Evolutionary conservation across 2,329 filamentous ascomycete species (phyloP).

Genomic region (Xylariaceae sp.): DNA sequence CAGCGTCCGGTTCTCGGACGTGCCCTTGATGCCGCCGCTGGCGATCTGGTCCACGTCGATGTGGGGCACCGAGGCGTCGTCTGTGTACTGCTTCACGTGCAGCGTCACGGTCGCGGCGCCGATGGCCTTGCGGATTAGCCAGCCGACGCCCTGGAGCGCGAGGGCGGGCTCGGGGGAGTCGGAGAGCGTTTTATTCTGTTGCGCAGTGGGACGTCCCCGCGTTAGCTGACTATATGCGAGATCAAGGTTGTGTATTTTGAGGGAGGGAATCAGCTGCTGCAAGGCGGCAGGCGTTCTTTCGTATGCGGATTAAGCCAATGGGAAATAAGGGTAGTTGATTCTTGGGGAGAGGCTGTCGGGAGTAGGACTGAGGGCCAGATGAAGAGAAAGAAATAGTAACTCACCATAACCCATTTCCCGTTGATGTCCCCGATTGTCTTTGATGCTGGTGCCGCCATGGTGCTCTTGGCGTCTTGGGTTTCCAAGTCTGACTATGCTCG

Average conservation of each 20-base stretch:
- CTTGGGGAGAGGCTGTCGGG: not conserved
- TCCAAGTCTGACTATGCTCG: too few species aligned
- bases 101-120: constrained; percentile 72
- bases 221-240: too few species aligned
- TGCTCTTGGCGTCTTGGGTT: not conserved
- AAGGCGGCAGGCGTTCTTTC: too few species aligned
- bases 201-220: too few species aligned
- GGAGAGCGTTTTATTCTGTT: constrained; percentile 76
- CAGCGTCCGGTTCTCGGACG: constrained; percentile 59
- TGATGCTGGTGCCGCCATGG: constrained; percentile 73
- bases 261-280: not conserved
- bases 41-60: constrained; percentile 75
- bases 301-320: too few species aligned
- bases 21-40: constrained; percentile 74
- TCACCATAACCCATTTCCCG: constrained; percentile 73
- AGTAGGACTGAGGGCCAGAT: not conserved
- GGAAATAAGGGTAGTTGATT: too few species aligned
- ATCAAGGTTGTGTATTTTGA: not conserved
- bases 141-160: constrained; percentile 73
- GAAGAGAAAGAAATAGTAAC: constrained; percentile 32
- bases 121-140: constrained; percentile 75
- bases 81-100: constrained; percentile 60
- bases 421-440: constrained; percentile 71
- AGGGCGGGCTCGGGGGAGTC: constrained; percentile 73
- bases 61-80: constrained; percentile 56